Percentiles rank a stretch among this genome's conserved stretches.
phyloP scores from a whole-genome alignment of 1,284 basidiomycete species.

The Cutaneotrichosporon cutaneum region DNA sequence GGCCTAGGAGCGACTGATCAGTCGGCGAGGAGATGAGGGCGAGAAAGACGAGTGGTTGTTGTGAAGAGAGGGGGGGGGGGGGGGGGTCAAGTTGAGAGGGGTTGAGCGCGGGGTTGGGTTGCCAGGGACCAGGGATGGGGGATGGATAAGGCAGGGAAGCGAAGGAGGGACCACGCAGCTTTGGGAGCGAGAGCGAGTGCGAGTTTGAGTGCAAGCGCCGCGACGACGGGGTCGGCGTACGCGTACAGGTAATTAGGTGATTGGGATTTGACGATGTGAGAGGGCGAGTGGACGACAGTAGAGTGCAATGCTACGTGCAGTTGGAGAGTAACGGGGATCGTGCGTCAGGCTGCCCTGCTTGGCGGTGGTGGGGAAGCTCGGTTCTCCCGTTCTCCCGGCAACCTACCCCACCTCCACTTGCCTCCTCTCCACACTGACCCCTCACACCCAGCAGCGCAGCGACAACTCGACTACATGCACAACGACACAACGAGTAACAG shows the following conservation, averaged over 20 bases:
- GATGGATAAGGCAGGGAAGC: neutral
- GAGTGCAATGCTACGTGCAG: too few species aligned
- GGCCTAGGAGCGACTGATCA: too few species aligned
- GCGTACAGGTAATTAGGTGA: constrained; percentile 54
- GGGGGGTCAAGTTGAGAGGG: neutral
- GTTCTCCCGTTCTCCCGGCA: too few species aligned
- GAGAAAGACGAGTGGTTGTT: neutral
- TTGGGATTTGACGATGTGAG: neutral
- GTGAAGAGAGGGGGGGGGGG: too few species aligned
- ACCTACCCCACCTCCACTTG: too few species aligned
- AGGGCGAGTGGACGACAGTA: too few species aligned
- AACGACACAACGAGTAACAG: neutral
- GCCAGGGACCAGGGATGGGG: neutral
- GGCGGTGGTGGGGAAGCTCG: too few species aligned
- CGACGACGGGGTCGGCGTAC: constrained; percentile 54
- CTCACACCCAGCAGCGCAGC: neutral
- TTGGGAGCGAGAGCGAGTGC: neutral
- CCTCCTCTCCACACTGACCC: too few species aligned
- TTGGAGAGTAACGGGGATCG: too few species aligned
- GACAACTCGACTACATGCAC: neutral
- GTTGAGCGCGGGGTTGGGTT: neutral
- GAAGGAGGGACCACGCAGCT: neutral
- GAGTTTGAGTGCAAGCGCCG: neutral
- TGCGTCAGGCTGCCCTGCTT: too few species aligned
- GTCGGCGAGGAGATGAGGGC: neutral